phyloP scores from a whole-genome alignment of 495 filamentous ascomycete genomes.

The Baudoinia panamericana region DNA sequence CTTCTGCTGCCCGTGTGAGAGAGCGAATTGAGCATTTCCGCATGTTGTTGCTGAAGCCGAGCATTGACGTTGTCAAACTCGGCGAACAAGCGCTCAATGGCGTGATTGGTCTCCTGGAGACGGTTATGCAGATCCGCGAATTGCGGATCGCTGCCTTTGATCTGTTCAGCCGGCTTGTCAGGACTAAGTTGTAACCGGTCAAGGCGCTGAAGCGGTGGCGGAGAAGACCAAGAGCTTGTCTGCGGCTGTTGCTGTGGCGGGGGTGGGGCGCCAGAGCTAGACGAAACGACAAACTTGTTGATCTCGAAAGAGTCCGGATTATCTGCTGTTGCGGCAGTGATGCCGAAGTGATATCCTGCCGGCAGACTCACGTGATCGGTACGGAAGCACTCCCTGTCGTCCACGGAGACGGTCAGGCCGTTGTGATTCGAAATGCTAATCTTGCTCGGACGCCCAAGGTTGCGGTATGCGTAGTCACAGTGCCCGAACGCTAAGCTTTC shows the following conservation, averaged over 20 bases:
- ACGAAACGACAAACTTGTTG: slow-evolving; percentile 63
- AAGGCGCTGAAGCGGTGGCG: slow-evolving; percentile 25
- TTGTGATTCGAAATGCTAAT: slow-evolving; percentile 58
- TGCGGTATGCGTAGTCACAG: slow-evolving; percentile 83
- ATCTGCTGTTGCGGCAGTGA: slow-evolving; percentile 78
- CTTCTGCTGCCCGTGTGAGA: slow-evolving; percentile 25
- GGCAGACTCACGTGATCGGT: slow-evolving; percentile 68
- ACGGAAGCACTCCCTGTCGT: slow-evolving; percentile 72
- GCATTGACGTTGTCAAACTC: slow-evolving; percentile 38
- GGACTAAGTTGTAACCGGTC: slow-evolving; percentile 23
- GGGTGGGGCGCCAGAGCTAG: slow-evolving; percentile 6
- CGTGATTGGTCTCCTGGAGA: slow-evolving; percentile 61
- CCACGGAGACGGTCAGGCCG: slow-evolving; percentile 62
- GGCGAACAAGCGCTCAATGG: slow-evolving; percentile 53
- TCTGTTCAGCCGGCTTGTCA: slow-evolving; percentile 12
- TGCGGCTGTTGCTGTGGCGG: slow-evolving; percentile 9
- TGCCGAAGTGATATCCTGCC: slow-evolving; percentile 68
- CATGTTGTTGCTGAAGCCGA: slow-evolving; percentile 45
- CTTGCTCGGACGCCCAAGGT: slow-evolving; percentile 68
- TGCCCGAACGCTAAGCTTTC: slow-evolving; percentile 86
- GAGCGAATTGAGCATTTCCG: slow-evolving; percentile 38
- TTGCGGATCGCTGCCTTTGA: slow-evolving; percentile 42
- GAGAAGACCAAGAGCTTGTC: slow-evolving; percentile 29
- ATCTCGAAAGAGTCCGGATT: slow-evolving; percentile 89
- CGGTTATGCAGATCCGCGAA: slow-evolving; percentile 73